Percentiles rank a stretch among this genome's conserved stretches.
Evolutionary conservation across 345 rosid species (phyloP).

Genomic region (Limnanthes douglasii): DNA sequence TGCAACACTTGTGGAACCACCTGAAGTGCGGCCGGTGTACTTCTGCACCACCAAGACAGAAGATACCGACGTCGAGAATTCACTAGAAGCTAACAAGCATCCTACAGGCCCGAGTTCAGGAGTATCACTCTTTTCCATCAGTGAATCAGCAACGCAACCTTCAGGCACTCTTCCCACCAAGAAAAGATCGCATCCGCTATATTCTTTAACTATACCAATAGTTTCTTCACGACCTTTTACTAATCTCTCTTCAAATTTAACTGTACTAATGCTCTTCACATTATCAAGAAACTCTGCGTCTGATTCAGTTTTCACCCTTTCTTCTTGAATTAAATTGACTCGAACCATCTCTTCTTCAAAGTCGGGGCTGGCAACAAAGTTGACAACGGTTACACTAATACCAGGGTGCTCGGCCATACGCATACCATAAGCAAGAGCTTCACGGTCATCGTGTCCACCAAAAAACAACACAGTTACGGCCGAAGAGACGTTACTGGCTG

Average conservation of each 20-base stretch:
- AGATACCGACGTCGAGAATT: constrained; percentile 13
- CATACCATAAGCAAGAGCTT: constrained; percentile 62
- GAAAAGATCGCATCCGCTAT: constrained; percentile 16
- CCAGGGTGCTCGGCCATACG: constrained; percentile 91
- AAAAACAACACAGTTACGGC: constrained; percentile 47
- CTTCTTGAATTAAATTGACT: constrained; percentile 16
- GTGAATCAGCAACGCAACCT: constrained; percentile 10
- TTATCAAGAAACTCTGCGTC: too few species aligned
- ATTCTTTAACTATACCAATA: constrained; percentile 8
- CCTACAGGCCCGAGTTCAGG: not conserved
- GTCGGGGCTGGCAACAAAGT: constrained; percentile 21
- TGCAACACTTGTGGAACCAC: too few species aligned
- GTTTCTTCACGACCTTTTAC: constrained; percentile 10
- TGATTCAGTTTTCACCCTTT: too few species aligned
- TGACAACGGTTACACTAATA: constrained; percentile 29
- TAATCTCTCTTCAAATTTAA: constrained; percentile 14
- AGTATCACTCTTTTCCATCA: not conserved
- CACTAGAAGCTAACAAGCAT: constrained; percentile 7
- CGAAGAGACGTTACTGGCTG: constrained; percentile 53
- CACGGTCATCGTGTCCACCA: constrained; percentile 73
- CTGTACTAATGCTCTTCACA: too few species aligned
- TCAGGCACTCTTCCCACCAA: constrained; percentile 25
- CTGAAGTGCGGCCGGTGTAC: constrained; percentile 4
- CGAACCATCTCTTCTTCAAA: constrained; percentile 20
- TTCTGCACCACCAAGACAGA: constrained; percentile 23